phyloP scores from a whole-genome alignment of 2,329 filamentous ascomycete genomes.

The Cyphellophora attinorum region DNA sequence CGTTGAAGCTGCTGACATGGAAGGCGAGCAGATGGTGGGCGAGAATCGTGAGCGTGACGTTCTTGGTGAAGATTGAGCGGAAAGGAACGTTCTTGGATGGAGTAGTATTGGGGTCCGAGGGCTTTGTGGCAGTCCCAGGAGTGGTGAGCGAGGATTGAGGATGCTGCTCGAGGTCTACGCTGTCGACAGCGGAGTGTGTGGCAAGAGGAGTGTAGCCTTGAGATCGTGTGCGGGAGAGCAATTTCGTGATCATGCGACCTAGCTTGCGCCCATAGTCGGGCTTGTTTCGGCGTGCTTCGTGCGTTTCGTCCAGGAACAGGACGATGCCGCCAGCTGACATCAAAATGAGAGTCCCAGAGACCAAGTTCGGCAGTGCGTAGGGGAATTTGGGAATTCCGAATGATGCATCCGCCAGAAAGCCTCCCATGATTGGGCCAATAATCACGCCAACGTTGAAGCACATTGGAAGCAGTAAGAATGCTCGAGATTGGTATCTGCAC shows the following conservation, averaged over 20 bases:
- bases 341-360: conserved; percentile 54
- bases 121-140: conserved; percentile 7
- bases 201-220: conserved; percentile 8
- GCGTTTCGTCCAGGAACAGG: conserved; percentile 56
- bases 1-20: conserved; percentile 66
- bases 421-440: conserved; percentile 44
- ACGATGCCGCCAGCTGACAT: conserved; percentile 46
- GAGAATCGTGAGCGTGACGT: conserved; percentile 49
- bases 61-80: conserved; percentile 42
- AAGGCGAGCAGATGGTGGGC: conserved; percentile 61
- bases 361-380: conserved; percentile 59
- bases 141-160: conserved; percentile 11
- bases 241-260: conserved; percentile 25
- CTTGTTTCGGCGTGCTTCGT: conserved; percentile 28
- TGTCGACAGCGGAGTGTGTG: background rate
- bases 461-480: conserved; percentile 54
- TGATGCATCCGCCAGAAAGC: conserved; percentile 54
- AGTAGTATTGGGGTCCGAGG: conserved; percentile 1
- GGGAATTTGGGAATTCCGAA: conserved; percentile 59
- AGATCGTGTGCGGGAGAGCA: conserved; percentile 21
- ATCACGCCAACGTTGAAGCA: conserved; percentile 56
- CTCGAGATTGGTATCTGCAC: conserved; percentile 37
- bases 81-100: conserved; percentile 32
- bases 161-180: conserved; percentile 4
- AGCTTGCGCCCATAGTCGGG: conserved; percentile 29